Evolutionary conservation across 106 monocot species (phyloP).

Genomic region (Dendrobium catenatum): DNA sequence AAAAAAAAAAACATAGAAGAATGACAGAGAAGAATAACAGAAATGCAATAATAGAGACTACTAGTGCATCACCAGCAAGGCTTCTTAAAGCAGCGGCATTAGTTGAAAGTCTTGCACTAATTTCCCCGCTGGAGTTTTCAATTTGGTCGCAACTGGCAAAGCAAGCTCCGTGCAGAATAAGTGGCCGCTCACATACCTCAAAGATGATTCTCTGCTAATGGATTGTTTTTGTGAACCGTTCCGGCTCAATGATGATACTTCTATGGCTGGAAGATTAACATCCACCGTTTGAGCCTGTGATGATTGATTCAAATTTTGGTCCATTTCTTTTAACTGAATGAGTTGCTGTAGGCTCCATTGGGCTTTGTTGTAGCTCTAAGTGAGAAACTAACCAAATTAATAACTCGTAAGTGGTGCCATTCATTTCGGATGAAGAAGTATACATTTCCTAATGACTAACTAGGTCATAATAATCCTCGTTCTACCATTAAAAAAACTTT

Average conservation of each 20-base stretch:
- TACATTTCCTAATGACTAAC: too few species aligned
- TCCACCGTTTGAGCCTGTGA: background rate
- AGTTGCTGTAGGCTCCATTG: constrained; percentile 42
- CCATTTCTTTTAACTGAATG: constrained; percentile 40
- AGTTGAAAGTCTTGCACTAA: constrained; percentile 46
- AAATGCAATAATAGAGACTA: background rate
- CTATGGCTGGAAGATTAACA: constrained; percentile 2
- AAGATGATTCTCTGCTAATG: constrained; percentile 20
- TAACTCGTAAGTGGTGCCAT: background rate
- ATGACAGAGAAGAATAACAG: too few species aligned
- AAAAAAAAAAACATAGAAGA: too few species aligned
- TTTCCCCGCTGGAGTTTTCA: constrained; percentile 55
- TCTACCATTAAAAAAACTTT: background rate
- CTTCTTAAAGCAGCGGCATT: constrained; percentile 50
- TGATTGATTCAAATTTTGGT: constrained; percentile 13
- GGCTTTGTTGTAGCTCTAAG: constrained; percentile 30
- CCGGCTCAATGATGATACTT: constrained; percentile 9
- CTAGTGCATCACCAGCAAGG: constrained; percentile 52
- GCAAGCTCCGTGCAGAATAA: constrained; percentile 22
- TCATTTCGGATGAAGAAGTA: background rate
- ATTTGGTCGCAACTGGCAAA: constrained; percentile 25
- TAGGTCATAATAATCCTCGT: background rate
- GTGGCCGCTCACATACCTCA: background rate
- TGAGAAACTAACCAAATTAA: constrained; percentile 34
- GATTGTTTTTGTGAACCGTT: constrained; percentile 22